Evolutionary conservation across 2,329 filamentous ascomycete species (phyloP), one percentile per base, ranked within the genome.

Genomic region (Domatiomyces catenatus): DNA sequence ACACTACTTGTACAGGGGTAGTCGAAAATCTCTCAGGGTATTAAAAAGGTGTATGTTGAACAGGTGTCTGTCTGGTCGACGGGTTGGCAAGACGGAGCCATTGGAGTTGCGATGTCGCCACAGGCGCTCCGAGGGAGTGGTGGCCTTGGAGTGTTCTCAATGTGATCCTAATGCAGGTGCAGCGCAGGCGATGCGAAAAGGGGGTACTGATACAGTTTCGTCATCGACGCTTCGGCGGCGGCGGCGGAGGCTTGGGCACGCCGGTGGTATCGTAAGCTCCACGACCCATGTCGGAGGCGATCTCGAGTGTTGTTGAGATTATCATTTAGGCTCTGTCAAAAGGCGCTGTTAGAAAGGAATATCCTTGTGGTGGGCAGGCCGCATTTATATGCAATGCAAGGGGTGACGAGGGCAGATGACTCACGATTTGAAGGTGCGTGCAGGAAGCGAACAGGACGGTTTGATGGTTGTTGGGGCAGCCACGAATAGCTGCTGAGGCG

Each of bases 231-330:
- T 47, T 47, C 36, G 52, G 59, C 54, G 58, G 60, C 54, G 61
- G 62, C 55, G 70, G 71, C 58, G 70, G 69, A 44, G 70, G 71
- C 62, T 73, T 73, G 56, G 71, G 70, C 19, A 73, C 69, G 24
- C 71, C 71, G 5, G 71, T 74, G 42, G 71, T 74, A 56, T 74
- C 71, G 55, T 74, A 74, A 52, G 69, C 71, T 51, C 71, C 71
- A 56, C 71, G 68, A 53, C 71, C 71, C 70, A 73, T 73, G 61
- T 73, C 71, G 62, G 56, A 58, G 44, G 55, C 49, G 46, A 52
- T 39, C 42, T 53, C 56, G 42, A 52, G 47, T 50, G 54, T 50
- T 52, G 55, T 48, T 48, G 55, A 50, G 46, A 52, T 50, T 53
- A 55, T 57, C 58, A 60, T 60, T 48, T 50, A 55, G 50, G 50